A percentile compares a stretch with the other conserved stretches of the same genome.
phyloP scores from a whole-genome alignment of 306 rosid species.

The Potentilla sterilis region DNA sequence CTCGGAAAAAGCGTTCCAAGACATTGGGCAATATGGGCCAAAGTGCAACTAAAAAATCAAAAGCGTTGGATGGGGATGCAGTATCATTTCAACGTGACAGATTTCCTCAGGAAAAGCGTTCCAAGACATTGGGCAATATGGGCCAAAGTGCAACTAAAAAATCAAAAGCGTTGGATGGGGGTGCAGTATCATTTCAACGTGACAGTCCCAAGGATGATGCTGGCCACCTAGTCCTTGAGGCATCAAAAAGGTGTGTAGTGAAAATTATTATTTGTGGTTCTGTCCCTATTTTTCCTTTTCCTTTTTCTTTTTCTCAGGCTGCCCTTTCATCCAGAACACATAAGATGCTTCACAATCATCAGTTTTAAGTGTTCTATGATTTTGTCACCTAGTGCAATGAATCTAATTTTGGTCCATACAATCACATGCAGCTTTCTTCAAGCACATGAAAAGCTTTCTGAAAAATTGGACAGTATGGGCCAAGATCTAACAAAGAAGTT shows the following conservation, averaged over 20 bases:
- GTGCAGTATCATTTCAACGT: constrained; percentile 3
- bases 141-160: constrained; percentile 13
- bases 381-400: background rate
- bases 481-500: constrained; percentile 23
- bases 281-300: background rate
- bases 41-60: constrained; percentile 5
- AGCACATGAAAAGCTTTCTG: constrained; percentile 3
- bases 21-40: constrained; percentile 13
- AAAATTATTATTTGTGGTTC: background rate
- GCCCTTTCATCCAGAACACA: background rate
- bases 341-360: background rate
- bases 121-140: constrained; percentile 4
- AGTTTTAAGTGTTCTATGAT: background rate
- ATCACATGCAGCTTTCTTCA: constrained; percentile 6
- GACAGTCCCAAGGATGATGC: constrained; percentile 7
- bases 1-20: background rate
- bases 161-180: background rate
- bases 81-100: constrained; percentile 5
- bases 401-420: background rate
- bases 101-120: background rate
- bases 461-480: constrained; percentile 14
- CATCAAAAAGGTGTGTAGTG: constrained; percentile 11
- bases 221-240: constrained; percentile 11
- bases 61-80: background rate
- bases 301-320: background rate